phyloP scores from a whole-genome alignment of 176 grass and related monocot genomes.

The Bothriochloa decipiens region DNA sequence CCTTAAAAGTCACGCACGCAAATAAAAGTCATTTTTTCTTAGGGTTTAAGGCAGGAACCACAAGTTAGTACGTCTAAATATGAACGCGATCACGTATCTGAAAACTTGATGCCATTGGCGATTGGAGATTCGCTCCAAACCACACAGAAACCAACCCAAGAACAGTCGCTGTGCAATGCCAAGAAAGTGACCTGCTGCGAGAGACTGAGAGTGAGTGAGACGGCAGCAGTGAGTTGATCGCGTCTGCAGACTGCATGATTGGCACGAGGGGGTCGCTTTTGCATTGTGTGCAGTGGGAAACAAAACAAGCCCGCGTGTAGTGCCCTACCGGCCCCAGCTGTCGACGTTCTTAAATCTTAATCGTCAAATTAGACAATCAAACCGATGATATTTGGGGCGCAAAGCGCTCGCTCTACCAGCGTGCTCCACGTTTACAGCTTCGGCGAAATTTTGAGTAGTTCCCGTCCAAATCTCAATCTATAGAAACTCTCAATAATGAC shows the following conservation, averaged over 20 bases:
- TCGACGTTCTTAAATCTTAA: constrained; percentile 28
- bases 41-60: constrained; percentile 8
- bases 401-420: background rate
- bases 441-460: background rate
- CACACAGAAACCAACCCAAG: background rate
- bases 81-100: background rate
- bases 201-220: background rate
- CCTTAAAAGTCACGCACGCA: background rate
- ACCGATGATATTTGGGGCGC: background rate
- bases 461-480: constrained; percentile 8
- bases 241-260: constrained; percentile 42
- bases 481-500: background rate
- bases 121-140: background rate
- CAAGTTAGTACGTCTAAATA: background rate
- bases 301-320: constrained; percentile 17
- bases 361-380: constrained; percentile 10
- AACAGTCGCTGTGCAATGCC: background rate
- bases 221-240: background rate
- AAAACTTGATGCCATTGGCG: constrained; percentile 12
- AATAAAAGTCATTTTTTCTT: constrained; percentile 22
- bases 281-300: constrained; percentile 8
- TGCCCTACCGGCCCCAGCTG: background rate
- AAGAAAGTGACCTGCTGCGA: constrained; percentile 27
- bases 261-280: constrained; percentile 32
- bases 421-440: constrained; percentile 23